Conservation (phyloP, 2,329 filamentous ascomycete species). For the Metarhizium robertsii region DNA sequence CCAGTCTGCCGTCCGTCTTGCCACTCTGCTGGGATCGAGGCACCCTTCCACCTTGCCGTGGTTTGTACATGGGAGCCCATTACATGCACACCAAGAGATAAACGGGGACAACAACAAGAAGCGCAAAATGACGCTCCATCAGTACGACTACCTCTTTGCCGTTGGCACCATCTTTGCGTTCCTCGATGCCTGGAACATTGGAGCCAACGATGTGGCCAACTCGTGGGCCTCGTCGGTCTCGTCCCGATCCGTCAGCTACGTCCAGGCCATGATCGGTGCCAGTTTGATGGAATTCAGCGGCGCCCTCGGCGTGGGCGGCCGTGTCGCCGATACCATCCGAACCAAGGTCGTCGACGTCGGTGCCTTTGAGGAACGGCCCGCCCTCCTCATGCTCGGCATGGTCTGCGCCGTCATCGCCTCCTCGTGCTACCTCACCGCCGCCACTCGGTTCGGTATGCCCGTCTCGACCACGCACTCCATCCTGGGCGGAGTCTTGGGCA, state of each 20-base stretch:
- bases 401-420: conserved; percentile 45
- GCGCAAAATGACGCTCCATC: conserved; percentile 21
- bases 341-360: conserved; percentile 45
- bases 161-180: conserved; percentile 57
- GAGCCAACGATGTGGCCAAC: conserved; percentile 62
- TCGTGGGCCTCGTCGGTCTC: conserved; percentile 67
- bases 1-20: too few species aligned
- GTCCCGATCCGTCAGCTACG: conserved; percentile 53
- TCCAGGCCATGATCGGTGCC: conserved; percentile 50
- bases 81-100: too few species aligned
- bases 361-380: conserved; percentile 37
- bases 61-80: too few species aligned
- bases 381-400: conserved; percentile 49
- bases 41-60: too few species aligned
- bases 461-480: conserved; percentile 55
- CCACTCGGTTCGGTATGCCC: conserved; percentile 44
- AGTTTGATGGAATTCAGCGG: conserved; percentile 55
- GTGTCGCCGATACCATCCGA: conserved; percentile 48
- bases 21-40: too few species aligned
- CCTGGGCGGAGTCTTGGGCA: conserved; percentile 49
- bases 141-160: conserved; percentile 56
- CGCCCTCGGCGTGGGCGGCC: conserved; percentile 49
- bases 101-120: background rate
- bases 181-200: conserved; percentile 56
- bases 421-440: conserved; percentile 46